Evolutionary conservation across 2,329 filamentous ascomycete species (phyloP), one percentile per base, ranked within the genome.

Genomic region (Blastomyces gilchristii): DNA sequence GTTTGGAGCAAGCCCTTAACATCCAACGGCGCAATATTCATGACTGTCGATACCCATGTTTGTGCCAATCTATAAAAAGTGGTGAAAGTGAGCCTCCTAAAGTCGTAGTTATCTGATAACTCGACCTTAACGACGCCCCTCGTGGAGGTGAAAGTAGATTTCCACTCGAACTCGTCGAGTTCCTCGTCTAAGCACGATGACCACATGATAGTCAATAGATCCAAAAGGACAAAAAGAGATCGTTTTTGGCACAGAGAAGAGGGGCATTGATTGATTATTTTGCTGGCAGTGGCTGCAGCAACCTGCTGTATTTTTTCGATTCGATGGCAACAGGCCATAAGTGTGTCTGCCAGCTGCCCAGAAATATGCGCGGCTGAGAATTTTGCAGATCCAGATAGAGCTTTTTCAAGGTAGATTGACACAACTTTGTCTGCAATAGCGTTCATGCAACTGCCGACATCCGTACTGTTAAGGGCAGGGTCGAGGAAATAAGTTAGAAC

Each of bases 1-100:
- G 94, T 97, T 77, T 96, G 94, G 53, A 99, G 81, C 25, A 99
- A 81, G 0, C 95, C 94, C 76, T 99, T 99, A 65, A 97, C 86
- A 74, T 99, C 93, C 31, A 96, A 80, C 6, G 94, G 93, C 2
- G 95, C 91, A 58, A 96, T 83, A 68, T 89, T 87, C 69, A 97
- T 86, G 8, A 90, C 89, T 41, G 84, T 80, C 25, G 84, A 85
- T 0, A 99, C 87, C 94, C 94, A 99, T 3, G 76, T 76, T 67
- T 85, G 89, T 43, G 92, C 91, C 68, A 85, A 87, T 65, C 84
- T 86, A 72, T 95, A 86, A 39, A 99, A 83, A 25, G 82, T 83
- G 65, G 90, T 87, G 58, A 99, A 78, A 0, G 94, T 99, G 63
- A 82, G 83, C 67, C 87, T 87, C 61, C 95, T 86, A 72, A 94